Conservation (phyloP, 192 early-diverging fungal species). For the Gryganskiella cystojenkinii region DNA sequence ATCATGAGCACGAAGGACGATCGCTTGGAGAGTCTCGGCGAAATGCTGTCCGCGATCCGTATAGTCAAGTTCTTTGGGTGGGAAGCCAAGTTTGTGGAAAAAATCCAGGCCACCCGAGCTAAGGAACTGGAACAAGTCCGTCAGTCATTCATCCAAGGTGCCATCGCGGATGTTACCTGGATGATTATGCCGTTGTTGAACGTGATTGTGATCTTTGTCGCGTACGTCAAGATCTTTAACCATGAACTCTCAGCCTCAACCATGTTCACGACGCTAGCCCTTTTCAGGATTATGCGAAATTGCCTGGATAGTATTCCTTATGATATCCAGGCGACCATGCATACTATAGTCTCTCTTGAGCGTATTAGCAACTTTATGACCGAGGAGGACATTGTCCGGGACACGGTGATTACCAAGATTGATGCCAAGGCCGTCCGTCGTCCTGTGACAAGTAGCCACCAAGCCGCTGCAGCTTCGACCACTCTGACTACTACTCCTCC, state of each 20-base stretch:
- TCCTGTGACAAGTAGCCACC: too few relatives aligned
- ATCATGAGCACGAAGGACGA: slow-evolving; percentile 71
- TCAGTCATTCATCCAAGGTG: slow-evolving; percentile 56
- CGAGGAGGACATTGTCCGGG: slow-evolving; percentile 1
- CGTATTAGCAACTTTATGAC: slow-evolving; percentile 1
- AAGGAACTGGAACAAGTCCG: slow-evolving; percentile 63
- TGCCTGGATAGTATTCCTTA: slow-evolving; percentile 68
- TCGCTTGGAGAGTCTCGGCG: slow-evolving; percentile 78
- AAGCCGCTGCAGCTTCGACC: not conserved
- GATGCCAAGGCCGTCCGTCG: too few relatives aligned
- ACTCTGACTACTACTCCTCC: not conserved
- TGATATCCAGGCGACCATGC: slow-evolving; percentile 58
- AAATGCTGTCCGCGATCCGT: slow-evolving; percentile 83
- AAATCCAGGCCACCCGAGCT: slow-evolving; percentile 65
- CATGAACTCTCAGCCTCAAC: slow-evolving; percentile 20
- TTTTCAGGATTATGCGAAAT: slow-evolving; percentile 70
- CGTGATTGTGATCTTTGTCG: slow-evolving; percentile 63
- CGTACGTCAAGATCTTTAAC: slow-evolving; percentile 63
- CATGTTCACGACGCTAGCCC: slow-evolving; percentile 69
- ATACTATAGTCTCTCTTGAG: slow-evolving; percentile 19
- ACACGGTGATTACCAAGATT: slow-evolving; percentile 3
- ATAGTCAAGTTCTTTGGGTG: slow-evolving; percentile 92
- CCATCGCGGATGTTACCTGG: slow-evolving; percentile 60
- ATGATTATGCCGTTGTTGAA: slow-evolving; percentile 65
- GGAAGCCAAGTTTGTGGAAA: slow-evolving; percentile 74